phyloP scores from a whole-genome alignment of 495 filamentous ascomycete genomes.

The Neurospora tetrasperma region DNA sequence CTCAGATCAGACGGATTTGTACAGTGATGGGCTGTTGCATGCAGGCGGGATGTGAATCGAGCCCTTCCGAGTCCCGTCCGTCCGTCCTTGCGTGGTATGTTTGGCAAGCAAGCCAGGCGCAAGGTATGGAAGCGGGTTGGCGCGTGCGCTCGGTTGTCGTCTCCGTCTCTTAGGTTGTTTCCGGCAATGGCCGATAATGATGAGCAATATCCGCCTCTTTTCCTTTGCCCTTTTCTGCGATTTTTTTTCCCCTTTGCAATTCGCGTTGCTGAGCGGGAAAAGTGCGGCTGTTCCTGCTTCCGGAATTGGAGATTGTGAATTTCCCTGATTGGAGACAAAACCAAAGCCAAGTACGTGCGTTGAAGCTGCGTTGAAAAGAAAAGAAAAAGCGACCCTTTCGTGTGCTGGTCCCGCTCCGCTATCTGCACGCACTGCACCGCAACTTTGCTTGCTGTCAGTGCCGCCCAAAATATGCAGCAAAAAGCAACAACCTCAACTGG shows the following conservation, averaged over 20 bases:
- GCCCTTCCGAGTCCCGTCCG: background rate
- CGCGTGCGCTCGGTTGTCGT: background rate
- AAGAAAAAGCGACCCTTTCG: background rate
- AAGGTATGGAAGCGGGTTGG: background rate
- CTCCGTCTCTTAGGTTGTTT: background rate
- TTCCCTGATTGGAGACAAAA: background rate
- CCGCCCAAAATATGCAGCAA: background rate
- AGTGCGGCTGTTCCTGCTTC: background rate
- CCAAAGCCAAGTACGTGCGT: background rate
- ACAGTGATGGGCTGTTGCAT: conserved; percentile 20
- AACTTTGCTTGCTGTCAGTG: background rate
- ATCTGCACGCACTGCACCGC: background rate
- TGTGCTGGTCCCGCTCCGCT: background rate
- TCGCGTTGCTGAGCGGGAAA: background rate
- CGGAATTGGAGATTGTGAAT: background rate
- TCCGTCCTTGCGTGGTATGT: background rate
- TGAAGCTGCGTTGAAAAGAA: background rate
- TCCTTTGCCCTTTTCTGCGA: background rate
- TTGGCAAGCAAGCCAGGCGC: background rate
- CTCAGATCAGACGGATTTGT: background rate
- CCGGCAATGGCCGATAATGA: background rate
- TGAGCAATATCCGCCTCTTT: background rate
- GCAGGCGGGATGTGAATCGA: conserved; percentile 10
- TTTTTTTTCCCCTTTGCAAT: background rate
- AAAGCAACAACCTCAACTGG: background rate